Conservation (phyloP, 129 eudicot genomes). For the Helianthus annuus region HanXRQr2.0-SUNRISE NC_035435.2:106449856-106450355, state of each 20-base stretch:
- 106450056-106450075: constrained; percentile 70
- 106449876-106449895: constrained; percentile 40
- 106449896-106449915: constrained; percentile 88
- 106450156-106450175: constrained; percentile 62
- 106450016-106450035: constrained; percentile 90
- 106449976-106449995: constrained; percentile 75
- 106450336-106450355: constrained; percentile 56
- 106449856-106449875: constrained; percentile 61
- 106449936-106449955: constrained; percentile 91
- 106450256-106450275: constrained; percentile 49
- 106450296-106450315: constrained; percentile 66
- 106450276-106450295: constrained; percentile 54
- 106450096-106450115: constrained; percentile 68
- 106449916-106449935: constrained; percentile 91
- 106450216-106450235: constrained; percentile 78
- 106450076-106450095: constrained; percentile 81
- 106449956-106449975: constrained; percentile 84
- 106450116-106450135: constrained; percentile 80
- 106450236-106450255: constrained; percentile 67
- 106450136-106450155: constrained; percentile 58
- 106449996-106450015: constrained; percentile 94
- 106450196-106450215: constrained; percentile 83
- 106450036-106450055: constrained; percentile 94
- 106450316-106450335: constrained; percentile 70
- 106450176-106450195: constrained; percentile 72